Percentiles rank a stretch among this genome's conserved stretches.
Evolutionary conservation across 2,329 filamentous ascomycete genomes (phyloP).

Genomic region (Arthrinium phaeospermum): DNA sequence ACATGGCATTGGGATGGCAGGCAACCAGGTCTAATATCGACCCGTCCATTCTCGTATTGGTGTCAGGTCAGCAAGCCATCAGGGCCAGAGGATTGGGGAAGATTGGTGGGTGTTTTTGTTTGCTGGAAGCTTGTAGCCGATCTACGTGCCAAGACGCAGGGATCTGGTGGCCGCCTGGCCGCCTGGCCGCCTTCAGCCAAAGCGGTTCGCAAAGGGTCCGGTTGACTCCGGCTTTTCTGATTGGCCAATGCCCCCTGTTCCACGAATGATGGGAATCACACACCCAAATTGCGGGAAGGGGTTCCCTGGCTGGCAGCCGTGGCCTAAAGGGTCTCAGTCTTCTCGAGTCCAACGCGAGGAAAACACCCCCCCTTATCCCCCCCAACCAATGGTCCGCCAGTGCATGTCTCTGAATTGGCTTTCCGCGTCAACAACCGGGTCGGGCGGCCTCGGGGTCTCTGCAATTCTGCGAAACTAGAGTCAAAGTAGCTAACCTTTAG

Average conservation of each 20-base stretch:
- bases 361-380: background rate
- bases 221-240: background rate
- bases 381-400: background rate
- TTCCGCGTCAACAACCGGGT: background rate
- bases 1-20: background rate
- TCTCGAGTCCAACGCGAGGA: too few relatives aligned
- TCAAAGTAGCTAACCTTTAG: background rate
- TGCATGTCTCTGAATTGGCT: background rate
- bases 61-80: too few relatives aligned
- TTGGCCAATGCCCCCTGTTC: background rate
- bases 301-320: background rate
- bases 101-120: background rate
- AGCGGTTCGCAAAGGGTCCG: background rate
- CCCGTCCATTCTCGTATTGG: too few relatives aligned
- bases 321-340: background rate
- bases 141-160: background rate
- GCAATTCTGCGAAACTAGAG: background rate
- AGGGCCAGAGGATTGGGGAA: too few relatives aligned
- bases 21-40: too few relatives aligned
- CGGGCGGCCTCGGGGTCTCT: background rate
- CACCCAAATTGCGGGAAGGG: background rate
- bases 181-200: background rate
- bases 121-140: background rate
- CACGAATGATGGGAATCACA: background rate
- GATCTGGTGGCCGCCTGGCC: background rate